Evolutionary conservation across 2,329 filamentous ascomycete genomes (phyloP), one percentile per base, ranked within the genome.

Genomic region (Magnaporthiopsis incrustans): DNA sequence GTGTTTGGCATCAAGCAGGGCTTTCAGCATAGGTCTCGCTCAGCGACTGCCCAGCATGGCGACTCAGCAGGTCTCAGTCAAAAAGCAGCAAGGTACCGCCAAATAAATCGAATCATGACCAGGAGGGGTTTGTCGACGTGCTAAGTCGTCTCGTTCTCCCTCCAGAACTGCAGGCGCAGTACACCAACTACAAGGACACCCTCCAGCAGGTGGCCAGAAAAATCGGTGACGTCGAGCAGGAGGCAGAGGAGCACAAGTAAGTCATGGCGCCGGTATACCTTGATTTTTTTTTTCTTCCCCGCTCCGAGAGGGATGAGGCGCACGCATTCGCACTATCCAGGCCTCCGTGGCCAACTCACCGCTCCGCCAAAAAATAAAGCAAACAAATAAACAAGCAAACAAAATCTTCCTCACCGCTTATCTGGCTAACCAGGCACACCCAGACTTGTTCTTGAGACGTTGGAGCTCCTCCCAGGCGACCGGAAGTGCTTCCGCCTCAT

Each of bases 401-500:
- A 27, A 30, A 30, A 30, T 1, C 65, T 57, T 59, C 67, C 69
- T 74, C 69, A 72, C 71, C 68, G 68, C 70, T 67, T 63, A 67
- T 70, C 69, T 64, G 30, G 32, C 58, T 60, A 18, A 60, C 32
- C 22, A 32, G 25, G 12, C 26, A 58, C 11, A 18, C 12, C 33
- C 69, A 98, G 95, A 77, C 90, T 98, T 69, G 95, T 99, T 44
- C 85, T 98, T 62, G 94, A 98, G 74, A 98, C 94, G 4, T 80
- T 99, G 67, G 85, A 89, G 66, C 93, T 93, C 59, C 84, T 98
- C 30, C 83, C 91, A 1, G 84, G 82, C 68, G 90, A 96, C 69
- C 90, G 95, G 72, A 99, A 97, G 80, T 98, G 94, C 79, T 99
- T 98, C 79, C 93, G 95, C 70, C 92, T 99, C 85, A 96, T 99